phyloP scores from a whole-genome alignment of 2,329 filamentous ascomycete genomes.

The Trichoderma sp. region DNA sequence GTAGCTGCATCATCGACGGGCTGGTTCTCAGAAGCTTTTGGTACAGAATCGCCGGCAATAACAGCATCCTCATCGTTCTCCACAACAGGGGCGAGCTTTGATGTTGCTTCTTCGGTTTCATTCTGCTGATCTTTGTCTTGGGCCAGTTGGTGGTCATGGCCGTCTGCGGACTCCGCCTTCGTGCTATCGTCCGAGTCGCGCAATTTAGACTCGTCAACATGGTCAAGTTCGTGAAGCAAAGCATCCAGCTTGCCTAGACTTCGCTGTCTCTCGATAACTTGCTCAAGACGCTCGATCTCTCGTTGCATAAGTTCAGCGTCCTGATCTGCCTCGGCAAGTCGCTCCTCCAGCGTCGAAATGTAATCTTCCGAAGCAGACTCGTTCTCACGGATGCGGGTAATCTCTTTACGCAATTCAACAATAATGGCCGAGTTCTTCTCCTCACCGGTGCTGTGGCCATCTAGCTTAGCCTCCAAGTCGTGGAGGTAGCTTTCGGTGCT shows the following conservation, averaged over 20 bases:
- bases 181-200: slow-evolving; percentile 32
- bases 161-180: slow-evolving; percentile 48
- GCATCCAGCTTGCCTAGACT: slow-evolving; percentile 94
- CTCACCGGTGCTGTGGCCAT: slow-evolving; percentile 86
- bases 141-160: slow-evolving; percentile 55
- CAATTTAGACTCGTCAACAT: slow-evolving; percentile 62
- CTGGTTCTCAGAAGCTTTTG: neutral
- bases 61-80: slow-evolving; percentile 28
- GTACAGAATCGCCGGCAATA: neutral
- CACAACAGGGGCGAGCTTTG: slow-evolving; percentile 38
- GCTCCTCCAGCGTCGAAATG: slow-evolving; percentile 93
- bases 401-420: slow-evolving; percentile 85
- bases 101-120: slow-evolving; percentile 38
- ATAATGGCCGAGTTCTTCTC: slow-evolving; percentile 89
- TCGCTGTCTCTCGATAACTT: slow-evolving; percentile 91
- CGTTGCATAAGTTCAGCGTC: slow-evolving; percentile 96
- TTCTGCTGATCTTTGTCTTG: slow-evolving; percentile 57
- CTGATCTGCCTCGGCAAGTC: slow-evolving; percentile 92
- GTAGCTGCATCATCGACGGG: neutral
- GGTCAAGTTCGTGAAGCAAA: slow-evolving; percentile 85
- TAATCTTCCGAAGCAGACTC: slow-evolving; percentile 93
- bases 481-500: slow-evolving; percentile 93
- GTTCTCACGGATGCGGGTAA: slow-evolving; percentile 83
- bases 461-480: slow-evolving; percentile 86
- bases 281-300: slow-evolving; percentile 90